These are phyloP conservation scores for Ogataea chonburiensis DNA, from an alignment of 805 yeast species.

Conservation along the genomic window DNA sequence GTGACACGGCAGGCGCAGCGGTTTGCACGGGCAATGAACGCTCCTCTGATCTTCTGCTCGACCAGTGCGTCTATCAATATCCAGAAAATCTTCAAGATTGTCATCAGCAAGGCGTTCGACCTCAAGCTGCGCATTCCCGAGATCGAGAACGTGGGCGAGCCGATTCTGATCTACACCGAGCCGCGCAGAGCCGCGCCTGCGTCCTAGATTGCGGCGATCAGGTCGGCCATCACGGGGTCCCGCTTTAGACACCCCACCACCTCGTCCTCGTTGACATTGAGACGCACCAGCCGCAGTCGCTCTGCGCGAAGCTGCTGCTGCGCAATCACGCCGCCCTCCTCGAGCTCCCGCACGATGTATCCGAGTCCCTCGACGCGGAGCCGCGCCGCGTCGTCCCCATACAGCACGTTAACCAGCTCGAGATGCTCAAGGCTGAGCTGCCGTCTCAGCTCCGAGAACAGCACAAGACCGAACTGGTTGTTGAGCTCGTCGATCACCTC, in stretches of 20 bases:
- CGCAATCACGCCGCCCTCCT: constrained; percentile 73
- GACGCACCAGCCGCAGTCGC: constrained; percentile 58
- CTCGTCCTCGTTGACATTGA: constrained; percentile 72
- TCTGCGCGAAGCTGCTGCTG: constrained; percentile 70
- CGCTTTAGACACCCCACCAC: constrained; percentile 55
- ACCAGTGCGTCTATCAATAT: constrained; percentile 90
- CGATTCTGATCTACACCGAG: constrained; percentile 65
- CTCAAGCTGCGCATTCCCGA: constrained; percentile 80
- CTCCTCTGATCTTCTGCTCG: constrained; percentile 81
- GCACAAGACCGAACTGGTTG: constrained; percentile 31
- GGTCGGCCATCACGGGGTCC: constrained; percentile 46
- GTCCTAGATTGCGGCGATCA: constrained; percentile 15
- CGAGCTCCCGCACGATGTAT: constrained; percentile 62
- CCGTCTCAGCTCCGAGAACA: constrained; percentile 32
- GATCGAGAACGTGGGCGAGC: constrained; percentile 85
- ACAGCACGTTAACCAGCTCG: constrained; percentile 28
- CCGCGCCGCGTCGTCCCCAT: constrained; percentile 25
- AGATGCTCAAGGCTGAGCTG: constrained; percentile 24
- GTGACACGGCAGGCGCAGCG: constrained; percentile 78
- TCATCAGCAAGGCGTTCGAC: constrained; percentile 88
- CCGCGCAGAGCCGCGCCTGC: constrained; percentile 1
- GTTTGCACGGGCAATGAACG: constrained; percentile 87
- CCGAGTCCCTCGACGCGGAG: constrained; percentile 60
- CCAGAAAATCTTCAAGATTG: constrained; percentile 89
- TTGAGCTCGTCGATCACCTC: constrained; percentile 78